Percentiles rank a stretch among this genome's conserved stretches.
Evolutionary conservation across 768 basidiomycete species (phyloP).

Genomic region (Polyporus arcularius): DNA sequence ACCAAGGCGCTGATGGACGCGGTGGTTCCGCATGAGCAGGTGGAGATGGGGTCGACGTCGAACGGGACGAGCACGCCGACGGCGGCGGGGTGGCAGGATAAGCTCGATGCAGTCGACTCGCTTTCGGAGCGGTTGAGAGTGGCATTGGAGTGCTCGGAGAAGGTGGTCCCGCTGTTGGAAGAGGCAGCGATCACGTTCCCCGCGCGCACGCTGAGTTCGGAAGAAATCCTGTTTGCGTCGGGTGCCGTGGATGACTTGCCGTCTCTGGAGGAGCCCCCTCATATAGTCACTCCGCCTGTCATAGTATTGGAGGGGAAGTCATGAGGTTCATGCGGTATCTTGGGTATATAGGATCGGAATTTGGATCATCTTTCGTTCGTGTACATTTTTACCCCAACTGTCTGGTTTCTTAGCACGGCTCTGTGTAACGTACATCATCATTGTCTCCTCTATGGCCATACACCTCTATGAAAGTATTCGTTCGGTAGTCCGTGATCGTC

Average conservation of each 20-base stretch:
- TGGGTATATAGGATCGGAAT: not conserved
- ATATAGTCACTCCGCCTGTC: not conserved
- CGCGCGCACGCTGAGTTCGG: conserved; percentile 16
- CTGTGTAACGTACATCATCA: not conserved
- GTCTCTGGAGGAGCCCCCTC: not conserved
- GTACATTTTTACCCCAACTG: not conserved
- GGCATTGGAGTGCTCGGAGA: conserved; percentile 18
- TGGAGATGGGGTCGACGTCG: not conserved
- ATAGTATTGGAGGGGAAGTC: not conserved
- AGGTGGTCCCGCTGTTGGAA: conserved; percentile 5
- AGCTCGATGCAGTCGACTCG: conserved; percentile 4
- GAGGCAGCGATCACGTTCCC: conserved; percentile 13
- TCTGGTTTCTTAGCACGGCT: not conserved
- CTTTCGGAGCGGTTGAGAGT: conserved; percentile 12
- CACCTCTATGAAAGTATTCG: not conserved
- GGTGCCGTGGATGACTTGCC: not conserved
- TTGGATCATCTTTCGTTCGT: not conserved
- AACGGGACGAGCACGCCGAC: conserved; percentile 5
- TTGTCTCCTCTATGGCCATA: not conserved
- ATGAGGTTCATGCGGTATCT: not conserved
- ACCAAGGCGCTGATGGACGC: not conserved
- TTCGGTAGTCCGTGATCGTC: not conserved
- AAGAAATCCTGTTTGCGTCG: conserved; percentile 12
- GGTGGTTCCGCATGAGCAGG: not conserved
- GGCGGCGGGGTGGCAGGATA: conserved; percentile 13